phyloP scores from a whole-genome alignment of 106 monocot genomes.

The Alisma plantagoaquatica region DNA sequence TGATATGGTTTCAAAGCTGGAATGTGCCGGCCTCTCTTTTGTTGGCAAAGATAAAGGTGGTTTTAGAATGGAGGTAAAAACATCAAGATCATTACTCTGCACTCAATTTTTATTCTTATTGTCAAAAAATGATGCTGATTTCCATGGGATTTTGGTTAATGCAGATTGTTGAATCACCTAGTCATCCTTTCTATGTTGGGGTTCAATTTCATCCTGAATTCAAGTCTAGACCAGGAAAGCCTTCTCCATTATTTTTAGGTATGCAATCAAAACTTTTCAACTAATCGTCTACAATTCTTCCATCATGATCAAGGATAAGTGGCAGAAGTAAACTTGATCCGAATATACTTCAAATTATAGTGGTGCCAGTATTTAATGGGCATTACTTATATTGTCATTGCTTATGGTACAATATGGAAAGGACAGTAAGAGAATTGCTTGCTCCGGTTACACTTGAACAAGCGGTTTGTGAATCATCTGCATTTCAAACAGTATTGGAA shows the following conservation, averaged over 20 bases:
- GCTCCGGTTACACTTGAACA: no score
- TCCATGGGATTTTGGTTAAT: constrained; percentile 6
- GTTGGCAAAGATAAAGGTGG: constrained; percentile 92
- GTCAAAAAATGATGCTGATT: not conserved
- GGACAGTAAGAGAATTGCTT: not conserved
- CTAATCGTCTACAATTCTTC: no score
- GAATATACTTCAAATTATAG: not conserved
- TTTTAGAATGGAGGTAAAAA: constrained; percentile 75
- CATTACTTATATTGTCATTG: not conserved
- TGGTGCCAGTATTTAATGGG: not conserved
- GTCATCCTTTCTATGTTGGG: constrained; percentile 82
- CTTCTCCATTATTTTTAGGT: constrained; percentile 81
- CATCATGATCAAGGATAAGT: not conserved
- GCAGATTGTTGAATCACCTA: constrained; percentile 80
- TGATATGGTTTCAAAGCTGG: constrained; percentile 63
- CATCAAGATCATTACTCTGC: not conserved
- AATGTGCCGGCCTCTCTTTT: constrained; percentile 80
- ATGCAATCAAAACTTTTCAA: not conserved
- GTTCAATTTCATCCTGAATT: constrained; percentile 98
- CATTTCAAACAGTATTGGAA: no score
- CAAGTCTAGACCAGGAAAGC: constrained; percentile 89
- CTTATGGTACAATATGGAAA: not conserved
- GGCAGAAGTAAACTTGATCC: not conserved
- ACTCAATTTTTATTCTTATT: not conserved
- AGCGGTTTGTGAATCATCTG: no score